phyloP scores from a whole-genome alignment of 2,329 filamentous ascomycete species.

The Capronia coronata region DNA sequence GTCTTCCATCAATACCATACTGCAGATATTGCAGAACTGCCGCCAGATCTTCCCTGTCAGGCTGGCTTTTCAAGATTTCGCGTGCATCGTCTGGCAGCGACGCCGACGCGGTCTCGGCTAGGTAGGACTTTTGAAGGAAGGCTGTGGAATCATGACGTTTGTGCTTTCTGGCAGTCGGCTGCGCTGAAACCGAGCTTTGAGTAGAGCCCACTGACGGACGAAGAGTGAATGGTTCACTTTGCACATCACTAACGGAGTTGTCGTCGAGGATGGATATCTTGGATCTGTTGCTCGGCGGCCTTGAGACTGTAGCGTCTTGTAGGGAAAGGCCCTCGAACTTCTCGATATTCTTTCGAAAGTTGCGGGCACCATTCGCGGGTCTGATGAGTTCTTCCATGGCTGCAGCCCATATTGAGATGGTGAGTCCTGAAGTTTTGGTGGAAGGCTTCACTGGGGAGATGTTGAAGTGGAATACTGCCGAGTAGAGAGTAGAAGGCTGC shows the following conservation, averaged over 20 bases:
- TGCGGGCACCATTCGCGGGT: conserved; percentile 50
- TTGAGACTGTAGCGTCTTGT: conserved; percentile 9
- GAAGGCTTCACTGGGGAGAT: too few species aligned
- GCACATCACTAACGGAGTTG: conserved; percentile 5
- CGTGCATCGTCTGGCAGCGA: conserved; percentile 46
- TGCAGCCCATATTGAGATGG: neutral
- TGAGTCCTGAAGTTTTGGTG: neutral
- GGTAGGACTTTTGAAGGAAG: conserved; percentile 26
- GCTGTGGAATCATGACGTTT: conserved; percentile 23
- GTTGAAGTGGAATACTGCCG: too few species aligned
- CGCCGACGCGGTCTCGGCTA: conserved; percentile 12
- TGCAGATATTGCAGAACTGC: conserved; percentile 50
- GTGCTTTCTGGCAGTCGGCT: conserved; percentile 9
- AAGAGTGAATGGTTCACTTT: conserved; percentile 14
- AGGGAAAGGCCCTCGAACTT: conserved; percentile 35
- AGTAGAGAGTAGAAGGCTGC: too few species aligned
- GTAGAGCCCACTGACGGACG: conserved; percentile 27
- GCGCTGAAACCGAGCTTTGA: conserved; percentile 31
- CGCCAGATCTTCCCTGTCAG: conserved; percentile 53
- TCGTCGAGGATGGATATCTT: conserved; percentile 23
- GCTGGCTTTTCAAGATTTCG: conserved; percentile 56
- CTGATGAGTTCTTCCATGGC: conserved; percentile 51
- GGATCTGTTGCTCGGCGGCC: conserved; percentile 14
- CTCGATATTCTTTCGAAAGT: conserved; percentile 42
- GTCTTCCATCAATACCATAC: conserved; percentile 28